Evolutionary conservation across 805 yeast genomes (phyloP).

Genomic region (Candida maesae): DNA sequence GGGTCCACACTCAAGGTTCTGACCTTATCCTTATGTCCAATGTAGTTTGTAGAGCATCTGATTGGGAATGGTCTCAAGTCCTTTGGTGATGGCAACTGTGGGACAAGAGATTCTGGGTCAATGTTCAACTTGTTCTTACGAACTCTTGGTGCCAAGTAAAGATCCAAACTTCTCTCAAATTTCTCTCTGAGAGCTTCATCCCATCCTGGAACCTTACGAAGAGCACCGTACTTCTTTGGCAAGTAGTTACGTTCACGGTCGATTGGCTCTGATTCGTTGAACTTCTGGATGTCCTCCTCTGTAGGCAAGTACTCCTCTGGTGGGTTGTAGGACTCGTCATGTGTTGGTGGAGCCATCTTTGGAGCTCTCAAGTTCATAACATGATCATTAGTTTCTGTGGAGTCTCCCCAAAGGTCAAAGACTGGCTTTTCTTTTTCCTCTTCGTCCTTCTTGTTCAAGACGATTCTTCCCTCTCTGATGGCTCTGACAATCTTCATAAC

Average conservation of each 20-base stretch:
- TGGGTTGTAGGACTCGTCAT: slow-evolving; percentile 96
- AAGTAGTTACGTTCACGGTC: slow-evolving; percentile 77
- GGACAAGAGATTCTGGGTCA: slow-evolving; percentile 93
- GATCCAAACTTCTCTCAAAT: slow-evolving; percentile 90
- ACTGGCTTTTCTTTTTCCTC: slow-evolving; percentile 46
- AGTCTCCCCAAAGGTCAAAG: slow-evolving; percentile 86
- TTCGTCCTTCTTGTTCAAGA: slow-evolving; percentile 61
- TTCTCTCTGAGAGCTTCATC: slow-evolving; percentile 80
- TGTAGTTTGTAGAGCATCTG: slow-evolving; percentile 74
- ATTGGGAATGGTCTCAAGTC: slow-evolving; percentile 97
- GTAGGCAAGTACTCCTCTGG: slow-evolving; percentile 89
- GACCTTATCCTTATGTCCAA: slow-evolving; percentile 81
- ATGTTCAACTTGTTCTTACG: slow-evolving; percentile 86
- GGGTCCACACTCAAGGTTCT: slow-evolving; percentile 85
- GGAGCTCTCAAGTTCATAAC: slow-evolving; percentile 94
- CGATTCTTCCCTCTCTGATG: slow-evolving; percentile 91
- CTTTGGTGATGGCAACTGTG: slow-evolving; percentile 94
- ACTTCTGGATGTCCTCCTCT: slow-evolving; percentile 69
- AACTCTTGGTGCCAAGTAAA: slow-evolving; percentile 94
- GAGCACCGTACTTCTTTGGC: slow-evolving; percentile 76
- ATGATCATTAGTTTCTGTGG: slow-evolving; percentile 62
- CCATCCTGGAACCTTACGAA: slow-evolving; percentile 94
- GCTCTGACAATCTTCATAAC: slow-evolving; percentile 96
- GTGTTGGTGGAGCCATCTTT: slow-evolving; percentile 90
- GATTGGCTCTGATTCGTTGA: slow-evolving; percentile 65